These are phyloP conservation scores for Rhizopogon vinicolor DNA, from an alignment of 768 basidiomycete species.

Conservation along the genomic window DNA sequence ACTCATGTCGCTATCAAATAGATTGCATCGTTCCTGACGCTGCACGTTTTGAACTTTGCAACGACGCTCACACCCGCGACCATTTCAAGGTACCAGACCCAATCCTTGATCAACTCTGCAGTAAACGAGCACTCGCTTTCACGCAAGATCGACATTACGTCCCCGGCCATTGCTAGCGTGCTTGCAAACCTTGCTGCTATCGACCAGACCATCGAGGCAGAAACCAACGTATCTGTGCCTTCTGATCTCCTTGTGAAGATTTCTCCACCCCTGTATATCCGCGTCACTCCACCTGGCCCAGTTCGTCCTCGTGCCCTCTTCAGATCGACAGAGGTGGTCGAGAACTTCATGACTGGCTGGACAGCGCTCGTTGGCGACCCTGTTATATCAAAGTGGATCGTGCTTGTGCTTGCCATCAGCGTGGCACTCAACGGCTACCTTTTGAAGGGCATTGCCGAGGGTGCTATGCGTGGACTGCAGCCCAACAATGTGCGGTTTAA, in stretches of 20 bases:
- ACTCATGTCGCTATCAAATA: conserved; percentile 17
- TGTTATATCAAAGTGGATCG: conserved; percentile 92
- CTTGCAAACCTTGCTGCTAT: conserved; percentile 50
- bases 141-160: conserved; percentile 67
- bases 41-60: conserved; percentile 91
- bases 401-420: conserved; percentile 78
- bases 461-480: conserved; percentile 30
- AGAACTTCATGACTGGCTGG: conserved; percentile 89
- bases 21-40: conserved; percentile 86
- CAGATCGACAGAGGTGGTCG: conserved; percentile 54
- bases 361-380: conserved; percentile 91
- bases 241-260: conserved; percentile 55
- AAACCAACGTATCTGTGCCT: conserved; percentile 14
- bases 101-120: conserved; percentile 8
- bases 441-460: conserved; percentile 78
- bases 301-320: conserved; percentile 26
- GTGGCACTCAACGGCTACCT: conserved; percentile 92
- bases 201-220: conserved; percentile 8
- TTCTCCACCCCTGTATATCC: conserved; percentile 54
- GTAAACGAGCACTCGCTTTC: conserved; percentile 13
- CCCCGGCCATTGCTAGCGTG: conserved; percentile 52
- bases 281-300: conserved; percentile 33
- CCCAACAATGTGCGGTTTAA: conserved; percentile 24
- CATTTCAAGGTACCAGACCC: conserved; percentile 38
- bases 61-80: conserved; percentile 80